Evolutionary conservation across 345 rosid genomes (phyloP), one percentile per base, ranked within the genome.

Genomic region (Citrus inodora): DNA sequence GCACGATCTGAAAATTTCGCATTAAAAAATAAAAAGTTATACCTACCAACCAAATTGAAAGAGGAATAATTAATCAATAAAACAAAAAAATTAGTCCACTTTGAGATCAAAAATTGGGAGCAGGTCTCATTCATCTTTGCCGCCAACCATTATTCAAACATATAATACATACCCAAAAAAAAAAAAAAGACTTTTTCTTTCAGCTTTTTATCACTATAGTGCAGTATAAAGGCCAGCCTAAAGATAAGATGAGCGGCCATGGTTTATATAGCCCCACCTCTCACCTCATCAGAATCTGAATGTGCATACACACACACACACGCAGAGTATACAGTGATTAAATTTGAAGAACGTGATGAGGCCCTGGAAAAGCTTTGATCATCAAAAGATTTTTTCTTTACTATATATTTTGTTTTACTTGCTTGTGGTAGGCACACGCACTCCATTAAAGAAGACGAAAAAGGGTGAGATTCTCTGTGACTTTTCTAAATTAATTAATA

Each of bases 351-450:
- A 53, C 58, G 58, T 5, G 58, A 53, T 17, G 58, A 53, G 58
- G 58, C 37, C 9, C 42, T 56, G 53, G 32, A 53, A 71, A 28
- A 21, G 56, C 21, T 42, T 4, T 74, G 67, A 24, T 8, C 24
- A 60, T 38, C 19, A 9, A 3, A 4, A 35, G 22, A 35, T 33
- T 3, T 7, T 7, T 17, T 7, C 33, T 64, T 30, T 35, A 62
- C 21, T 71, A 46, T 10, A 46, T 46, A 58, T 28, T 73, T 73
- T 58, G 55, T 58, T 73, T 73, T 58, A 7, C 42, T 74, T 28
- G 55, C 72, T 51, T 25, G 28, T 67, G 79, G 79, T 33, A 53
- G 27, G 53, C 79, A 76, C 79, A 53, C 79, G 79, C 65, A 51
- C 7, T 51, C 79, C 72, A 67, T 66, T 32, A 53, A 76, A 55